Evolutionary conservation across 139 green algal species (phyloP).

Genomic region (Volvox africanus): DNA sequence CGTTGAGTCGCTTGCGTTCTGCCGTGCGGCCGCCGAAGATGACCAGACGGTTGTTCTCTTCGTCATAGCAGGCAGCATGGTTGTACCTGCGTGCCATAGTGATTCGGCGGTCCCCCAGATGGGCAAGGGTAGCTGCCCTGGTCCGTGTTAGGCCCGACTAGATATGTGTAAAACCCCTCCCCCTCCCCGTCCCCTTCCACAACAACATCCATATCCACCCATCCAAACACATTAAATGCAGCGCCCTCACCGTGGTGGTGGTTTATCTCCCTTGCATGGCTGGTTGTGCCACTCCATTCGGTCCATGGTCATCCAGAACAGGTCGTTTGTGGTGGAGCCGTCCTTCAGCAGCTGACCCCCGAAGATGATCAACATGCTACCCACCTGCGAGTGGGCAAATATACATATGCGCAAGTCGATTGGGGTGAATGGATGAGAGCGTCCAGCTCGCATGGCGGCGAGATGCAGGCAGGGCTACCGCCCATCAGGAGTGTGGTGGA

Average conservation of each 20-base stretch:
- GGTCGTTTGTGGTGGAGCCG: conserved; percentile 71
- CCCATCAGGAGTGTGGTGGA: no score
- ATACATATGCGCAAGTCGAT: no score
- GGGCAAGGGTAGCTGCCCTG: neutral
- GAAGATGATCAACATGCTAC: conserved; percentile 81
- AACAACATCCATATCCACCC: no score
- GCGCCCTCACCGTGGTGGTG: conserved; percentile 55
- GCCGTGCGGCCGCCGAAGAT: conserved; percentile 86
- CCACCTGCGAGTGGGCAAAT: conserved; percentile 50
- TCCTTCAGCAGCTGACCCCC: conserved; percentile 80
- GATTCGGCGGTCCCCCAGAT: neutral
- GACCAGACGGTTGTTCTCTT: conserved; percentile 76
- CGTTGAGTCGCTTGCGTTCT: conserved; percentile 80
- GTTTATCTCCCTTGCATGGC: conserved; percentile 72
- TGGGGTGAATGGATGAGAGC: no score
- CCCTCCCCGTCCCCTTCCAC: neutral
- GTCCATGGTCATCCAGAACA: conserved; percentile 85
- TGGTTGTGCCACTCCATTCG: conserved; percentile 88
- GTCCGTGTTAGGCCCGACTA: neutral
- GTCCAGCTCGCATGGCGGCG: no score
- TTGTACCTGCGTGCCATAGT: conserved; percentile 52
- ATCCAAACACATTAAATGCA: no score
- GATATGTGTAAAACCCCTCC: neutral
- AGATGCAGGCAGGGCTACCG: no score
- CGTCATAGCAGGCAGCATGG: conserved; percentile 74